A percentile compares a stretch with the other conserved stretches of the same genome.
These are phyloP conservation scores for Botrytis fragariae DNA, from an alignment of 2,329 filamentous ascomycete genomes.

Conservation along the genomic window DNA sequence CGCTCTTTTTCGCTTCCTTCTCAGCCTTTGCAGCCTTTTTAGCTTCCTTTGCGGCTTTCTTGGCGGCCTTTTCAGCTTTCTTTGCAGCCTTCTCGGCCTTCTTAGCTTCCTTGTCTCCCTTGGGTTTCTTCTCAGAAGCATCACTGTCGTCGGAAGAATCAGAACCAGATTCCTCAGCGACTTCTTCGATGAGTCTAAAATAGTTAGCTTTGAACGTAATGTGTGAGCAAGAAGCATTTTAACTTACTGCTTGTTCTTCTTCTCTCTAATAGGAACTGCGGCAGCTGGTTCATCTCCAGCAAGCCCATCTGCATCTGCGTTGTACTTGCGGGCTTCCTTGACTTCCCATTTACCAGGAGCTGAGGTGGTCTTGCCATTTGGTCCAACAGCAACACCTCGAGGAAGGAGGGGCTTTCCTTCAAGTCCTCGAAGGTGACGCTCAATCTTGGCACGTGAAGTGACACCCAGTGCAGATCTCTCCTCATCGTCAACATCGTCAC, in stretches of 20 bases:
- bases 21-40: constrained; percentile 66
- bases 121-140: constrained; percentile 19
- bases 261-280: constrained; percentile 46
- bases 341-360: constrained; percentile 80
- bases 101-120: constrained; percentile 36
- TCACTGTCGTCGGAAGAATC: constrained; percentile 17
- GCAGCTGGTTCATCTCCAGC: constrained; percentile 60
- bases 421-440: constrained; percentile 71
- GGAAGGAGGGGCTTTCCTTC: constrained; percentile 88
- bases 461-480: constrained; percentile 81
- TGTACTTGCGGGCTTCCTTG: constrained; percentile 93
- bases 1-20: constrained; percentile 67
- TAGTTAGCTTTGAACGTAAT: background rate
- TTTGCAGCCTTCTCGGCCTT: constrained; percentile 25
- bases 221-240: constrained; percentile 19
- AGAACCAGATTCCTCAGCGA: constrained; percentile 27
- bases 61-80: constrained; percentile 39
- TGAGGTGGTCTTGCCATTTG: constrained; percentile 62
- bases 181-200: constrained; percentile 40
- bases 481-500: constrained; percentile 73
- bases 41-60: constrained; percentile 22
- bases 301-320: constrained; percentile 86
- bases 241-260: constrained; percentile 49
- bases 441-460: constrained; percentile 67
- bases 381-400: constrained; percentile 71